Evolutionary conservation across 768 basidiomycete species (phyloP).

Genomic region (Lentinula sp.): DNA sequence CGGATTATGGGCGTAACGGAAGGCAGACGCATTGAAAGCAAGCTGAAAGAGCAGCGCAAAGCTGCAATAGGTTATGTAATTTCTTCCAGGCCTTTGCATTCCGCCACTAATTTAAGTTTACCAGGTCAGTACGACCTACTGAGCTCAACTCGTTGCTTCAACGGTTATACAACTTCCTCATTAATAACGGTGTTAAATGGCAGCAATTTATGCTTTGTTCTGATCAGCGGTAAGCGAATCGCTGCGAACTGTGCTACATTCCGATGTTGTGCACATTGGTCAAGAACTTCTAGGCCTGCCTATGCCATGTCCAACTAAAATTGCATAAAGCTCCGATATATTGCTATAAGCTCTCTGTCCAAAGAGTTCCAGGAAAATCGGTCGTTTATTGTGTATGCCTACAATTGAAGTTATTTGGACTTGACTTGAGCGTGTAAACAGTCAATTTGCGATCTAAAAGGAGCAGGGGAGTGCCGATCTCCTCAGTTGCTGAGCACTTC

Average conservation of each 20-base stretch:
- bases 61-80: not conserved
- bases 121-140: not conserved
- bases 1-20: constrained; percentile 27
- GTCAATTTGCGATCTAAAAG: no score
- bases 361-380: not conserved
- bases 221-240: not conserved
- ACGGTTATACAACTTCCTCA: not conserved
- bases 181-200: not conserved
- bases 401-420: not conserved
- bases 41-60: not conserved
- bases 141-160: not conserved
- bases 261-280: no score
- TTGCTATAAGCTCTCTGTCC: not conserved
- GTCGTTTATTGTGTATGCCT: not conserved
- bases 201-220: not conserved
- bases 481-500: no score
- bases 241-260: not conserved
- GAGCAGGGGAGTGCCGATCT: no score
- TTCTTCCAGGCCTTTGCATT: not conserved
- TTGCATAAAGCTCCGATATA: not conserved
- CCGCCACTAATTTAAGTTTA: no score
- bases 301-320: no score
- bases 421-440: no score
- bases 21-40: constrained; percentile 2
- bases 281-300: no score